Evolutionary conservation across 2,329 filamentous ascomycete genomes (phyloP), one percentile per base, ranked within the genome.

Genomic region (Clonostachys chloroleuca): DNA sequence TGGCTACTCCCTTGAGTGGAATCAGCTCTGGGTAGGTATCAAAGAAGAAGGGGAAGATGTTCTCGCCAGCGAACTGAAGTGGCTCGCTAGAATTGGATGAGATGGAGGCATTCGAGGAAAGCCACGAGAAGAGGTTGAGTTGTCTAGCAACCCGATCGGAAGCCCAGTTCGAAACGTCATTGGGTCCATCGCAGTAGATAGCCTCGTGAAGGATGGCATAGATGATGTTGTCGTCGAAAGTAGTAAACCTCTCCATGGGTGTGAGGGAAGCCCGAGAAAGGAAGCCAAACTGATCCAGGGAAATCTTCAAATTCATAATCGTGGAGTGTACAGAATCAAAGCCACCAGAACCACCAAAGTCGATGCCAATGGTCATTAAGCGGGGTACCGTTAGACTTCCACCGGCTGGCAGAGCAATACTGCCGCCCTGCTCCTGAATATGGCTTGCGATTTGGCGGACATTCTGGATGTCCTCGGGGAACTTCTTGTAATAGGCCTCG

Each of bases 181-280:
- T 72, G 5, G 73, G 79, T 51, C 81, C 80, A 63, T 87, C 81
- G 63, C 87, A 92, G 72, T 96, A 97, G 55, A 92, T 86, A 7
- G 88, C 77, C 66, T 97, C 92, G 62, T 97, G 92, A 4, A 96
- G 71, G 40, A 96, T 74, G 30, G 88, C 86, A 62, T 96, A 97
- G 50, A 96, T 81, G 47, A 92, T 82, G 54, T 84, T 82, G 41
- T 81, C 78, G 59, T 96, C 91, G 59, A 90, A 91, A 4, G 76
- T 72, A 4, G 84, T 77, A 46, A 80, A 78, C 17, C 74, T 67
- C 62, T 95, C 90, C 30, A 96, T 71, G 0, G 77, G 73, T 4
- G 79, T 72, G 4, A 96, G 75, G 0, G 88, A 87, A 1, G 85
- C 81, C n/a, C 83, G 77, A 0, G 86, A 90, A 51, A 97, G 69